phyloP scores from a whole-genome alignment of 345 rosid genomes.

The Lepidium africanum region DNA sequence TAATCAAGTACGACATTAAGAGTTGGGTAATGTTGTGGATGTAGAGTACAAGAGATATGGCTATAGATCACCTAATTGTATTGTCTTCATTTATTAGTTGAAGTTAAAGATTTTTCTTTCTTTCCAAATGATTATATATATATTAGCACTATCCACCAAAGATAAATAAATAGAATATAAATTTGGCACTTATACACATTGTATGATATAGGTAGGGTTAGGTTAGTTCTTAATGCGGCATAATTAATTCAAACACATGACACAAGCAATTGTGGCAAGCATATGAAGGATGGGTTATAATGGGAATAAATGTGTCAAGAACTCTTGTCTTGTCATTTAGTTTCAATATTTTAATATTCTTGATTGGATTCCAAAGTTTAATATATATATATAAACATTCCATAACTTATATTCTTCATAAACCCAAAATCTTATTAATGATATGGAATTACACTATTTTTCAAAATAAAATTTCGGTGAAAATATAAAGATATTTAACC shows the following conservation, averaged over 20 bases:
- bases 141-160: not conserved
- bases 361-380: not conserved
- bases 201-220: not conserved
- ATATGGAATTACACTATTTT: no score
- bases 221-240: not conserved
- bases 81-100: not conserved
- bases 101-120: not conserved
- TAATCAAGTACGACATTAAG: not conserved
- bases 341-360: constrained; percentile 9
- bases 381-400: no score
- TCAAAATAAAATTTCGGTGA: no score
- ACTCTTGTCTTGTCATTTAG: constrained; percentile 11
- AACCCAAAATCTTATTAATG: no score
- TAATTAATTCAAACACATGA: constrained; percentile 2
- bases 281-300: not conserved
- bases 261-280: constrained; percentile 15
- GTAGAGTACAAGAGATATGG: not conserved
- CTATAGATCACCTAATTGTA: not conserved
- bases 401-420: no score
- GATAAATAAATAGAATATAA: not conserved
- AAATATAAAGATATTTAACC: no score
- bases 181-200: not conserved
- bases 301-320: constrained; percentile 8
- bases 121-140: not conserved
- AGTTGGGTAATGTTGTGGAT: not conserved